phyloP scores from a whole-genome alignment of 139 green algal species.

The Pleodorina starrii region DNA sequence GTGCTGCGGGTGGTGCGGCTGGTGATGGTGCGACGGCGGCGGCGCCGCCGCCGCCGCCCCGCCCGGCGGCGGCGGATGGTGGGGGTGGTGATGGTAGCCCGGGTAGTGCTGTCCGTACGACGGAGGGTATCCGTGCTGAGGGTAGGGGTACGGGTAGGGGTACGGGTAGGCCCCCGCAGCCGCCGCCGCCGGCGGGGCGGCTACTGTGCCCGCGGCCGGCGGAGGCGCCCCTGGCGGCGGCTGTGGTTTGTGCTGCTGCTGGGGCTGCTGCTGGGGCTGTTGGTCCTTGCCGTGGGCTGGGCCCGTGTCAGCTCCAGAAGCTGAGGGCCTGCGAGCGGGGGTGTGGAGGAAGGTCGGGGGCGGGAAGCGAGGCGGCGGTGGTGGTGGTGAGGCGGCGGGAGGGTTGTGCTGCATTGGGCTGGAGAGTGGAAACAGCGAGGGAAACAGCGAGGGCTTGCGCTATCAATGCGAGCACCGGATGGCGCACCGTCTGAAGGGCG shows the following conservation, averaged over 20 bases:
- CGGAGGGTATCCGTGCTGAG: conserved; percentile 5
- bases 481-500: too few relatives aligned
- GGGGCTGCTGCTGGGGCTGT: conserved; percentile 11
- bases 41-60: neutral
- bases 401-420: too few relatives aligned
- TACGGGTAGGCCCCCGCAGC: too few relatives aligned
- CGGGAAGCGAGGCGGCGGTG: neutral
- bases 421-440: too few relatives aligned
- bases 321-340: neutral
- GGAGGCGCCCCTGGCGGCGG: conserved; percentile 5
- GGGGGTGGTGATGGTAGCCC: neutral
- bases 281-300: neutral
- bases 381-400: neutral
- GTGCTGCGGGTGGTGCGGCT: neutral
- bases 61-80: neutral
- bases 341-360: neutral
- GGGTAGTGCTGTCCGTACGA: neutral
- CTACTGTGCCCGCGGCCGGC: conserved; percentile 2
- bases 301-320: neutral
- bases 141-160: conserved; percentile 3
- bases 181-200: conserved; percentile 1
- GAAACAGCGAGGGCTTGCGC: too few relatives aligned
- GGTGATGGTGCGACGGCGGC: neutral
- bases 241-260: neutral
- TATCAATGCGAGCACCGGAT: too few relatives aligned